Evolutionary conservation across 768 basidiomycete genomes (phyloP).

Genomic region (Suillus alpinus): DNA sequence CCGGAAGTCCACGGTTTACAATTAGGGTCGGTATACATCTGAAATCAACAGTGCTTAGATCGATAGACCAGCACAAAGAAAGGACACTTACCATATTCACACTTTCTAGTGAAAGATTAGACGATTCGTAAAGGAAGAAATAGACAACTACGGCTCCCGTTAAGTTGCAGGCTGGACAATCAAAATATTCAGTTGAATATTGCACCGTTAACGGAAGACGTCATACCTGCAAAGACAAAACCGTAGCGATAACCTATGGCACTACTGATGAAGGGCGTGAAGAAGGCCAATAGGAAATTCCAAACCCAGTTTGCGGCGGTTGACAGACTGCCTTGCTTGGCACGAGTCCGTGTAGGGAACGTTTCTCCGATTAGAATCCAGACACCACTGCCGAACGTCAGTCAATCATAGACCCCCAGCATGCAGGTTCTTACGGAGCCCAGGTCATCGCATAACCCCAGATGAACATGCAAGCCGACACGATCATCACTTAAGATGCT

Average conservation of each 20-base stretch:
- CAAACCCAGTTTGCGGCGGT: slow-evolving; percentile 67
- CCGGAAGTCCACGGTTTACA: slow-evolving; percentile 68
- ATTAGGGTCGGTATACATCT: slow-evolving; percentile 64
- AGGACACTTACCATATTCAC: slow-evolving; percentile 48
- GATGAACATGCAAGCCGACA: slow-evolving; percentile 70
- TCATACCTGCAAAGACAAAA: slow-evolving; percentile 63
- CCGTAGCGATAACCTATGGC: slow-evolving; percentile 63
- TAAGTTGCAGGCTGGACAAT: slow-evolving; percentile 50
- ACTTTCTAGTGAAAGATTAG: slow-evolving; percentile 62
- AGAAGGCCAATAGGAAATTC: slow-evolving; percentile 74
- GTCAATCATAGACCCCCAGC: not conserved
- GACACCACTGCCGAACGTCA: slow-evolving; percentile 40
- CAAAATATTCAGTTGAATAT: not conserved
- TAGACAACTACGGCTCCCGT: slow-evolving; percentile 57
- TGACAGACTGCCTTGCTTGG: slow-evolving; percentile 67
- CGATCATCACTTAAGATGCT: slow-evolving; percentile 49
- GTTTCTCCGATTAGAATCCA: slow-evolving; percentile 81
- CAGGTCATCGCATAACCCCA: slow-evolving; percentile 69
- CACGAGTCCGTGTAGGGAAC: slow-evolving; percentile 69
- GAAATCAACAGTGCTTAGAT: not conserved
- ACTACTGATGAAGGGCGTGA: slow-evolving; percentile 68
- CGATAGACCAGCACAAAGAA: slow-evolving; percentile 4
- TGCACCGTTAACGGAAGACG: not conserved
- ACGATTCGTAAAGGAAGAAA: slow-evolving; percentile 75
- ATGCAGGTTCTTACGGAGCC: slow-evolving; percentile 45